These are phyloP conservation scores for Calophaca sinica DNA, from an alignment of 306 rosid genomes.

Conservation along the genomic window DNA sequence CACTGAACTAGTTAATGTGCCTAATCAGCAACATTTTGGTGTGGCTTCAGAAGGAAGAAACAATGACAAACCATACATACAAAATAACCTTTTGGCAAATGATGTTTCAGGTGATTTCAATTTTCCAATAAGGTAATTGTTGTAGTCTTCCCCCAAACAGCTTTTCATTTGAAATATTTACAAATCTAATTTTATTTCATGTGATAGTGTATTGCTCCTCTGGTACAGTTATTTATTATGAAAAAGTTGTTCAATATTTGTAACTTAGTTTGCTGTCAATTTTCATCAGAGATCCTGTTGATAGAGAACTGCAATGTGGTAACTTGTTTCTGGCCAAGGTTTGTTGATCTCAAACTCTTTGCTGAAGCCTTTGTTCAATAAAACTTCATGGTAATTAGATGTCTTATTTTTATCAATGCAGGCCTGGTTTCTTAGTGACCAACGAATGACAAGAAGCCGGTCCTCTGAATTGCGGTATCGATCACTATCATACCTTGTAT, in stretches of 20 bases:
- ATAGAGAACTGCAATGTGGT: conserved; percentile 72
- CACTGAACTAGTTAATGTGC: conserved; percentile 67
- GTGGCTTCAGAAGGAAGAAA: conserved; percentile 68
- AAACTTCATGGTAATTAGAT: conserved; percentile 48
- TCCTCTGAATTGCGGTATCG: conserved; percentile 96
- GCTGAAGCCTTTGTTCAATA: conserved; percentile 33
- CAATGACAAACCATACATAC: conserved; percentile 63
- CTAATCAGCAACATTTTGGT: conserved; percentile 69
- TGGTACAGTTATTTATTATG: conserved; percentile 7
- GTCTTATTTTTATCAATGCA: conserved; percentile 52
- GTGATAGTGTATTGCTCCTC: neutral
- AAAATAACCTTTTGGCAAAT: conserved; percentile 55
- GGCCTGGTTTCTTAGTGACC: conserved; percentile 98
- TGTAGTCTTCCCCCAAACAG: neutral
- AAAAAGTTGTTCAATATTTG: conserved; percentile 34
- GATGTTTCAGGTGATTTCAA: conserved; percentile 60
- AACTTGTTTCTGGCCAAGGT: conserved; percentile 88
- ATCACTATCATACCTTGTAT: conserved; percentile 11
- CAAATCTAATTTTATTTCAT: neutral
- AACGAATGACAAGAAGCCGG: conserved; percentile 93
- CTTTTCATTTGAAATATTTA: neutral
- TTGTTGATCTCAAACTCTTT: conserved; percentile 41
- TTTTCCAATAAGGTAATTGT: conserved; percentile 69
- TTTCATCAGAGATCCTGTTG: conserved; percentile 73
- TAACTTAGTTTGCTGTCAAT: conserved; percentile 40